Evolutionary conservation across 2,329 filamentous ascomycete species (phyloP), one percentile per base, ranked within the genome.

Genomic region (Plectosphaerella cucumerina): DNA sequence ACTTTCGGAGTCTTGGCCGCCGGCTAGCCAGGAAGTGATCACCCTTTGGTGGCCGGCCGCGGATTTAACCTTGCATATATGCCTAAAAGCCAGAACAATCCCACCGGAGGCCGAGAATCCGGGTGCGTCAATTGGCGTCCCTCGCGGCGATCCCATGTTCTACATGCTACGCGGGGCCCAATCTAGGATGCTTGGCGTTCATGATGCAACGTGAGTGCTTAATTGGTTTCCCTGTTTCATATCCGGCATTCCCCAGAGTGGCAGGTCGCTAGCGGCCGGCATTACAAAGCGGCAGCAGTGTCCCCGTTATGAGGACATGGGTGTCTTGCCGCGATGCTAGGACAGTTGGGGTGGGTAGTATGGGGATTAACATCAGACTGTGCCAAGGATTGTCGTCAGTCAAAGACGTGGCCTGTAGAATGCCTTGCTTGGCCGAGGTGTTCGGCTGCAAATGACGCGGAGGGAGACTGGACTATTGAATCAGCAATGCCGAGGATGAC

Each of bases 1-100:
- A 31, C 21, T 47, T 17, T 35, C 44, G 44, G 44, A 14, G 44
- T 21, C 44, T 47, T 47, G 44, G 44, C 26, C 44, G 26, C 26
- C 17, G 44, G 44, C 44, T 35, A 47, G 44, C 35, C 11, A 47
- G 44, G 44, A 47, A 47, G 34, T 26, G 44, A 47, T 47, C 44
- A 21, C 31, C 44, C n/a, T n/a, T n/a, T n/a, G n/a, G n/a, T n/a
- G n/a, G n/a, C n/a, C n/a, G n/a, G n/a, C n/a, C n/a, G 15, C 31
- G 44, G 22, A 47, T 17, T 22, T 33, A 31, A 15, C 33, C 26
- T 31, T 11, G 44, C 44, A 14, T 12, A 17, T n/a, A 22, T 17
- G 23, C n/a, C 44, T 23, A n/a, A 21, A 17, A 35, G 15, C 18
- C 21, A 22, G 44, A 8, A 23, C 11, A 35, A 17, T n/a, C n/a